Conservation (phyloP, 2,329 filamentous ascomycete genomes). For the Aureobasidium mangrovei region DNA sequence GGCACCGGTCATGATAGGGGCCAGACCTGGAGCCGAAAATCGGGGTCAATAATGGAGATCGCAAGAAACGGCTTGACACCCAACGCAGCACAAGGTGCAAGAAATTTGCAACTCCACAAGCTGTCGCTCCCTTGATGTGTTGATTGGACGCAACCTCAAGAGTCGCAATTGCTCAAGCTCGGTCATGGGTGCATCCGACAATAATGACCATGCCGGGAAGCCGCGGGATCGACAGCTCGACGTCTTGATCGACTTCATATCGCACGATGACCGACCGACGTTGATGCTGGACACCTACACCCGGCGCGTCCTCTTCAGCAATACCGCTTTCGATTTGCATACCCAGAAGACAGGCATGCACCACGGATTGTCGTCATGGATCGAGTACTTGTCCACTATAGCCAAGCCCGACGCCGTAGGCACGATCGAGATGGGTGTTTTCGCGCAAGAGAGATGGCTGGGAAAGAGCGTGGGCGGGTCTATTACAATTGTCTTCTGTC, state of each 20-base stretch:
- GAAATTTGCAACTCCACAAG: no score
- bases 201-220: neutral
- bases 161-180: no score
- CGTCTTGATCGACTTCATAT: conserved; percentile 1
- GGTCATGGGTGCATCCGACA: no score
- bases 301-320: neutral
- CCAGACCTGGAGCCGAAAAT: no score
- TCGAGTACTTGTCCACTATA: neutral
- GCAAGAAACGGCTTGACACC: no score
- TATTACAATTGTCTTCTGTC: neutral
- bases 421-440: neutral
- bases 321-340: conserved; percentile 3
- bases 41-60: no score
- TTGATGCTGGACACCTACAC: neutral
- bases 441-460: conserved; percentile 1
- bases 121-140: no score
- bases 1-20: no score
- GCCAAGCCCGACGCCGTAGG: neutral
- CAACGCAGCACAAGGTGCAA: no score
- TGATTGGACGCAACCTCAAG: no score
- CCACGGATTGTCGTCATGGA: neutral
- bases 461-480: neutral
- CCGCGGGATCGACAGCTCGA: neutral
- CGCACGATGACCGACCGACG: conserved; percentile 10
- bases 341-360: neutral